Conservation (phyloP, 2,329 filamentous ascomycete species). For the Phyllosticta capitalensis region DNA sequence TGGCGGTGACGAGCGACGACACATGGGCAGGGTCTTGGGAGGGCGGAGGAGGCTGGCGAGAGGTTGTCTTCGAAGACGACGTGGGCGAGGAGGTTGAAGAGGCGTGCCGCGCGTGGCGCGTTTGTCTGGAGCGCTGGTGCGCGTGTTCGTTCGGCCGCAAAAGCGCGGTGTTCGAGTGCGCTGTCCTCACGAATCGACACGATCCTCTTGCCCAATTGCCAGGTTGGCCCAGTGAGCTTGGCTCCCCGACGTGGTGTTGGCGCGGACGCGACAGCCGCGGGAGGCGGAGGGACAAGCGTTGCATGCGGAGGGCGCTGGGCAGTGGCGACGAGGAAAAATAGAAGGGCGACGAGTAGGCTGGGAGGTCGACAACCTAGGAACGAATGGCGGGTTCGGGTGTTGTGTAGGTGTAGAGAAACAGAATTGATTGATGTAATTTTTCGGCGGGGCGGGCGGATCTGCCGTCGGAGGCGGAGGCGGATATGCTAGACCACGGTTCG, state of each 20-base stretch:
- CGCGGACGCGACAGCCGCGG: not conserved
- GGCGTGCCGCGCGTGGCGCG: not conserved
- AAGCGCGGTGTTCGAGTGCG: not conserved
- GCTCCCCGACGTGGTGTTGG: not conserved
- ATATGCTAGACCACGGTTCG: not conserved
- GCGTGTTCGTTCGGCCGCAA: not conserved
- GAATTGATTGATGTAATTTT: not conserved
- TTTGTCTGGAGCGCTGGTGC: not conserved
- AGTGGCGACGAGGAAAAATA: not conserved
- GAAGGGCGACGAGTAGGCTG: not conserved
- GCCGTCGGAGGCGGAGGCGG: not conserved
- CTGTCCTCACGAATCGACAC: not conserved
- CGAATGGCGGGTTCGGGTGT: not conserved
- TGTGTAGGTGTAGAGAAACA: not conserved
- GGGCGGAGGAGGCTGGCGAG: not conserved
- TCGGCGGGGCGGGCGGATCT: not conserved
- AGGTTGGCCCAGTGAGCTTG: not conserved
- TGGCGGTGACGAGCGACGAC: conserved; percentile 5
- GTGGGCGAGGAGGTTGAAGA: not conserved
- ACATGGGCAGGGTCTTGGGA: conserved; percentile 11
- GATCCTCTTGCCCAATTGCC: not conserved
- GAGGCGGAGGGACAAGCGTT: not conserved
- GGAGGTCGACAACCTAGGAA: not conserved
- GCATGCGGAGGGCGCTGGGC: not conserved
- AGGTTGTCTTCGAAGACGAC: not conserved